Base-by-base conservation (phyloP, 129 eudicot species). In the Flaveria ramosissima region DNA sequence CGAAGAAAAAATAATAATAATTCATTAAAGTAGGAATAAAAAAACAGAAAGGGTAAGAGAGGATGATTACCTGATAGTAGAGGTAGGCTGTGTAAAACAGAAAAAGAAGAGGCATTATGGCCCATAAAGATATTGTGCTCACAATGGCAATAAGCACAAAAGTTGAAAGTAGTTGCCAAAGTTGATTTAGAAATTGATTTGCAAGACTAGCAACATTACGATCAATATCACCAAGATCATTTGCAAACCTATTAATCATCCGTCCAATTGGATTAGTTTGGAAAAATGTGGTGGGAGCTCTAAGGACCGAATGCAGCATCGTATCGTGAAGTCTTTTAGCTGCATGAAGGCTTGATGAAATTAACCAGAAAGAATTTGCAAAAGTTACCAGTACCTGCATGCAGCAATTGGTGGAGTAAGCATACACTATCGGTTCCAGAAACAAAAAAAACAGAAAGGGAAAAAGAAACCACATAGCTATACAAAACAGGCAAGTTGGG, bases 51-150 rank as follows among this genome's bases (percentile, higher is more conserved):
- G 68, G 42, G n/a, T 36, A 55, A 39, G 32, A 80, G 9, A 57
- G 53, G 61, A 76, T 21, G 77, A 83, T 51, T 68, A 94, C 98
- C 93, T 94, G 97, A 81, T 89, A 94, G 74, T 94, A 94, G 15
- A 94, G 86, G 86, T 94, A 94, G 85, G 99, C 97, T 36, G 85
- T 90, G 82, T 91, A 94, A 70, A 94, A 94, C 90, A 91, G 51
- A 73, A 94, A 81, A 50, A 91, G 92, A 50, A 94, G 96, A 62
- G 99, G 99, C 99, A 91, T 84, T 72, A 94, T 94, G 67, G 96
- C 99, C 99, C 99, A 94, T 73, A 94, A 67, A 47, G 97, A 94
- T 86, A 94, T 83, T 7, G 97, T 89, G 88, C 99, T 94, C 80
- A 94, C 99, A 39, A 91, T 83, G 12, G 96, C 99, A 57, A 94